Percentiles rank a stretch among this genome's conserved stretches.
phyloP scores from a whole-genome alignment of 371 early-diverging fungal species.

The Capillidium heterosporum region DNA sequence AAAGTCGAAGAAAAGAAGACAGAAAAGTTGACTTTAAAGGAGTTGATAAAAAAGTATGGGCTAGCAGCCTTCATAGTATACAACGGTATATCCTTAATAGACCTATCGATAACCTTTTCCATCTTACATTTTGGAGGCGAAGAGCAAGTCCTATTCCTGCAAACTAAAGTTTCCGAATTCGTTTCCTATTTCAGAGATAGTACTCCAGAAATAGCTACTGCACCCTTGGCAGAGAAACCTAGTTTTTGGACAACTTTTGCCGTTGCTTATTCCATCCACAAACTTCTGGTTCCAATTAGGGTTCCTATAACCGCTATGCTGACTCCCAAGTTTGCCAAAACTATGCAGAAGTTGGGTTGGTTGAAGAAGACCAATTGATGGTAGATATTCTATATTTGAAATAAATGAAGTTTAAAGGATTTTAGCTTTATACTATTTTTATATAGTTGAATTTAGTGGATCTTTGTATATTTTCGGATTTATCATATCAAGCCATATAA shows the following conservation, averaged over 20 bases:
- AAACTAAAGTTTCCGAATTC: conserved; percentile 7
- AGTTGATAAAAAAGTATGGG: conserved; percentile 17
- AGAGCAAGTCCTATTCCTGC: conserved; percentile 16
- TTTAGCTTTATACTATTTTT: no score
- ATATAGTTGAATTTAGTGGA: no score
- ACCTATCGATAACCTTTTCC: conserved; percentile 17
- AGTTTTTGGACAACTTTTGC: conserved; percentile 18
- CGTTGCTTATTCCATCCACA: conserved; percentile 22
- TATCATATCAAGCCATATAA: no score
- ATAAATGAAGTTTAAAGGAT: no score
- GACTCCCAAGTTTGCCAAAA: conserved; percentile 19
- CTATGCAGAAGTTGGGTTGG: conserved; percentile 17
- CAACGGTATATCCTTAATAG: conserved; percentile 15
- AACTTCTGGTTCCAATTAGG: conserved; percentile 18
- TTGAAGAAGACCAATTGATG: conserved; percentile 2
- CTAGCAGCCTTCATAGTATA: conserved; percentile 17
- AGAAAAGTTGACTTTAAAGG: conserved; percentile 14
- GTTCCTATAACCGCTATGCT: conserved; percentile 18
- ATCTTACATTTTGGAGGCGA: conserved; percentile 17
- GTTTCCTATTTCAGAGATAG: conserved; percentile 1
- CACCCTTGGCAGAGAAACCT: conserved; percentile 7
- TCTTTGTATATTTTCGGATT: no score
- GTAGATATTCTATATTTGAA: no score
- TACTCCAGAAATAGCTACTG: background rate
- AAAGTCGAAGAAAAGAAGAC: background rate